phyloP scores from a whole-genome alignment of 805 yeast genomes.

The Saccharomycopsis schoenii region DNA sequence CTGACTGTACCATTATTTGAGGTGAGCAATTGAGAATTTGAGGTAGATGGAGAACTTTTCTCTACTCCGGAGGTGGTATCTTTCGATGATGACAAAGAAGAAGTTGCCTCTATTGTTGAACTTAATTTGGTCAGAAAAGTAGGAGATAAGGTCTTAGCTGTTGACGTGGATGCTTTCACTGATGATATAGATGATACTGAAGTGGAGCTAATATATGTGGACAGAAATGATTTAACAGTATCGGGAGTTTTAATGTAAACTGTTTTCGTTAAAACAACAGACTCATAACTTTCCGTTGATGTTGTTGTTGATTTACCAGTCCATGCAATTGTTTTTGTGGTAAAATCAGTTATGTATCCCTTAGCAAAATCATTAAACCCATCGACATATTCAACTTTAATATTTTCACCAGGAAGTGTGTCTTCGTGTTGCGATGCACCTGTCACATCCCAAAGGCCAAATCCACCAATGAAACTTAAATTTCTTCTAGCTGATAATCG shows the following conservation, averaged over 20 bases:
- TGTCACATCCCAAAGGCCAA: slow-evolving; percentile 5
- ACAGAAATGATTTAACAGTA: neutral
- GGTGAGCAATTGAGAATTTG: too few species aligned
- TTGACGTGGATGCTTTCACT: too few species aligned
- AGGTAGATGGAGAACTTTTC: too few species aligned
- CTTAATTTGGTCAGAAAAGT: too few species aligned
- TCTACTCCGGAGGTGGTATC: too few species aligned
- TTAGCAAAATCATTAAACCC: neutral
- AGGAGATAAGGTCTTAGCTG: too few species aligned
- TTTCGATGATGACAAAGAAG: too few species aligned
- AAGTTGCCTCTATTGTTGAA: too few species aligned
- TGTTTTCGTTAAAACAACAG: neutral
- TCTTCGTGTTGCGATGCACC: neutral
- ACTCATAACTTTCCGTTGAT: neutral
- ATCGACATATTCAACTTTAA: neutral
- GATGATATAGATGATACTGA: neutral
- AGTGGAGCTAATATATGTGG: neutral
- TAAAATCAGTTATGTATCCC: neutral
- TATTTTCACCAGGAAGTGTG: neutral
- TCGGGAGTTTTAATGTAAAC: neutral
- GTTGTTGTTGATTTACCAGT: neutral
- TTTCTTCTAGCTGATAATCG: neutral
- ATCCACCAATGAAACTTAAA: neutral
- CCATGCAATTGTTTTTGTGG: neutral
- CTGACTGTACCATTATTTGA: too few species aligned